Evolutionary conservation across 805 yeast species (phyloP).

Genomic region (Ascoidea rubescens): DNA sequence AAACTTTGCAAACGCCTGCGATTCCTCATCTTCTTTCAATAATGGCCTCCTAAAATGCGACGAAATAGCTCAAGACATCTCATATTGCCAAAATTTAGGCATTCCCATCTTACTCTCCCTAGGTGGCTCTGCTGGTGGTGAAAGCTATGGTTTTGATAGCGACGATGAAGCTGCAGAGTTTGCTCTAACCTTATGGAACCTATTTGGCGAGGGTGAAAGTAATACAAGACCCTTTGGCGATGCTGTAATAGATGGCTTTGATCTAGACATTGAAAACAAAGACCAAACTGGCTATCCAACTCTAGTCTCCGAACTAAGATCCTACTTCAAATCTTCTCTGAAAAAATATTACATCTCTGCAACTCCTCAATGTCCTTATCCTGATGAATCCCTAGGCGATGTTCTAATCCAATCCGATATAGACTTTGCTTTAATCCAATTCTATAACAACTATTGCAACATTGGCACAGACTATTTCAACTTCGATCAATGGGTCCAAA

Average conservation of each 20-base stretch:
- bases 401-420: conserved; percentile 30
- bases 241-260: conserved; percentile 9
- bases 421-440: conserved; percentile 51
- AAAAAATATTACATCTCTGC: conserved; percentile 43
- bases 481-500: conserved; percentile 33
- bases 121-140: conserved; percentile 50
- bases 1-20: conserved; percentile 31
- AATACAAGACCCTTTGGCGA: conserved; percentile 6
- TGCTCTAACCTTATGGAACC: conserved; percentile 48
- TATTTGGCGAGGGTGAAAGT: conserved; percentile 38
- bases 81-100: conserved; percentile 63
- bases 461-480: conserved; percentile 29
- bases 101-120: conserved; percentile 66
- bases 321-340: conserved; percentile 16
- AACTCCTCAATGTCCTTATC: conserved; percentile 57
- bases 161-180: conserved; percentile 62
- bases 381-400: conserved; percentile 34
- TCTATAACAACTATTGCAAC: conserved; percentile 47
- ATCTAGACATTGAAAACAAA: conserved; percentile 17
- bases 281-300: conserved; percentile 36
- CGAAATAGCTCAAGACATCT: conserved; percentile 50
- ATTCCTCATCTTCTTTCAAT: conserved; percentile 2
- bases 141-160: conserved; percentile 68
- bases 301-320: conserved; percentile 24
- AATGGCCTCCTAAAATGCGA: conserved; percentile 23